Evolutionary conservation across 257 asterid species (phyloP), one percentile per base, ranked within the genome.

Genomic region (Solanum dulcamara): DNA sequence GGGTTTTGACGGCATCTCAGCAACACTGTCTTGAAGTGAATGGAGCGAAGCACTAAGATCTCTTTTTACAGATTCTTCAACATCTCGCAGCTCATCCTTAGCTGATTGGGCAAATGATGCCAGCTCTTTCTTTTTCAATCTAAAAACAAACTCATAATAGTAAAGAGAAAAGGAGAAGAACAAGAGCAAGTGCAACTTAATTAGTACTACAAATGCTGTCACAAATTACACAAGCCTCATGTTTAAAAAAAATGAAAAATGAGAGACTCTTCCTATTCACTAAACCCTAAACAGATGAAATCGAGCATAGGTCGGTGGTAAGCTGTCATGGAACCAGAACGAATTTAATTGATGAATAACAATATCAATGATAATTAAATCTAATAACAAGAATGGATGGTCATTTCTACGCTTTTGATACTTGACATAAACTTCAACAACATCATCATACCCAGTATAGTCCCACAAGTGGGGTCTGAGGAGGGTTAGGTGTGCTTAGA

Each of bases 61-160:
- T 81, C 72, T 89, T 84, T 80, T 87, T 28, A 85, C 88, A 51
- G 85, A 81, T 85, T 89, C 91, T 83, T 87, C 86, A 68, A 84
- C 86, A 84, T 84, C 81, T 84, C 86, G 86, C 64, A 84, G 66
- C 86, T 46, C 86, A 44, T 84, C 70, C 68, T 84, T 93, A 50
- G 96, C 94, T 14, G 94, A 93, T 88, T 85, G 87, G 60, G 96
- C 94, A 85, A 92, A 79, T 80, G 94, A 88, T 87, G 90, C 97
- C 93, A 95, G 85, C 89, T 97, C 98, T 93, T 88, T 88, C 92
- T 84, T 94, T 86, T 93, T 93, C 86, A 92, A 91, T 92, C 99
- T 95, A 90, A 17, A 81, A 86, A 85, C 42, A 86, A 20, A 84
- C 30, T 22, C 74, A 79, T 13, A 90, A 83, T 64, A 81, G 64